Evolutionary conservation across 495 filamentous ascomycete genomes (phyloP).

Genomic region (Cryomyces antarcticus): DNA sequence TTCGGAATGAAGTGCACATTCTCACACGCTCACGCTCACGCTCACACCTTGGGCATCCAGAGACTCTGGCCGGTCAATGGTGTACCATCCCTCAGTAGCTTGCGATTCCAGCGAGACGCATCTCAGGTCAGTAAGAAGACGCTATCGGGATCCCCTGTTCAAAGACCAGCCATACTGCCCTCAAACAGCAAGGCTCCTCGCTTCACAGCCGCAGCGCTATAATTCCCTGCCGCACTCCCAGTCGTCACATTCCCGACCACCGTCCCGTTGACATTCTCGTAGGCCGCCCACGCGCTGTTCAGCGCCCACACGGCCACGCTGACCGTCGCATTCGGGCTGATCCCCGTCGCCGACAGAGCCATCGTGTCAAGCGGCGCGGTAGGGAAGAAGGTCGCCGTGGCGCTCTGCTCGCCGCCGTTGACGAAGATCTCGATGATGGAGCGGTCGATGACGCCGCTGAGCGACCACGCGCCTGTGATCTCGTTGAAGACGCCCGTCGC

Average conservation of each 20-base stretch:
- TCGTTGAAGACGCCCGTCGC: conserved; percentile 17
- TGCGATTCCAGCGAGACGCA: no score
- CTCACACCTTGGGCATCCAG: no score
- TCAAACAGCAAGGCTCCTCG: no score
- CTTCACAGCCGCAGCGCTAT: not conserved
- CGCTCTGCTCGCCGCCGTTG: conserved; percentile 22
- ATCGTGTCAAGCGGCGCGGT: conserved; percentile 21
- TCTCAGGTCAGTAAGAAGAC: no score
- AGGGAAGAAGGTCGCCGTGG: conserved; percentile 27
- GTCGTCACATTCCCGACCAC: conserved; percentile 4
- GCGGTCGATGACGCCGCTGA: conserved; percentile 27
- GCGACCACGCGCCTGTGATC: conserved; percentile 12
- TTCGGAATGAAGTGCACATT: no score
- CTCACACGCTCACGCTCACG: no score
- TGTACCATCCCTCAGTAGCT: no score
- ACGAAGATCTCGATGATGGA: conserved; percentile 32
- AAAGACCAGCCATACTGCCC: no score
- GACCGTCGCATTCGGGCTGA: conserved; percentile 20
- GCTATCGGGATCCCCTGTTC: no score
- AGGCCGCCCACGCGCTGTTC: conserved; percentile 20
- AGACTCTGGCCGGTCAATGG: no score
- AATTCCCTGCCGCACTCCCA: not conserved
- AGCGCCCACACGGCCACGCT: conserved; percentile 23
- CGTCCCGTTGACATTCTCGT: conserved; percentile 1
- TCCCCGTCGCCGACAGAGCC: conserved; percentile 16